A percentile compares a stretch with the other conserved stretches of the same genome.
Conservation (phyloP, 176 grass and related monocot genomes). For the Oryza longistaminata region DNA sequence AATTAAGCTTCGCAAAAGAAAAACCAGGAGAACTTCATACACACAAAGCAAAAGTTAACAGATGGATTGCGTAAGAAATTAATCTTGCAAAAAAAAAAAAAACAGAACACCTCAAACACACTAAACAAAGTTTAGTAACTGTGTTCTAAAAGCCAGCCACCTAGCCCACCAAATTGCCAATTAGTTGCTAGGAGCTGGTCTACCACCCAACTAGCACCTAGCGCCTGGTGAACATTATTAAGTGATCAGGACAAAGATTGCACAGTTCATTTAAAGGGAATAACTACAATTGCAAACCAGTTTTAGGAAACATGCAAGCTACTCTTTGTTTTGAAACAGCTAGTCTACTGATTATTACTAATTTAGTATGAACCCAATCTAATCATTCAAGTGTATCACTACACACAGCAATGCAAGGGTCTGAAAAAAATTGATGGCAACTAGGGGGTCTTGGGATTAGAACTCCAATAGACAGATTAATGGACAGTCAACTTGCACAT, state of each 20-base stretch:
- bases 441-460: not conserved
- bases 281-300: not conserved
- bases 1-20: not conserved
- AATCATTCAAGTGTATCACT: not conserved
- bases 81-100: not conserved
- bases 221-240: not conserved
- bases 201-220: not conserved
- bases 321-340: not conserved
- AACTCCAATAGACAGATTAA: not conserved
- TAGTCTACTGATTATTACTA: not conserved
- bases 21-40: not conserved
- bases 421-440: not conserved
- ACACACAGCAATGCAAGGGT: not conserved
- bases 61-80: not conserved
- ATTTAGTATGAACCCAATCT: not conserved
- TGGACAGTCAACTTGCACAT: not conserved
- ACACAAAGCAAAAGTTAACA: not conserved
- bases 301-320: not conserved
- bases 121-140: not conserved
- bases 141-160: not conserved
- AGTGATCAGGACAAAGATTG: not conserved
- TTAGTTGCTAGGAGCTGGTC: not conserved
- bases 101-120: not conserved
- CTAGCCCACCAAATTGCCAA: not conserved
- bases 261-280: not conserved